These are phyloP conservation scores for Aspergillus quadricinctus DNA, from an alignment of 2,329 filamentous ascomycete genomes.

Conservation along the genomic window DNA sequence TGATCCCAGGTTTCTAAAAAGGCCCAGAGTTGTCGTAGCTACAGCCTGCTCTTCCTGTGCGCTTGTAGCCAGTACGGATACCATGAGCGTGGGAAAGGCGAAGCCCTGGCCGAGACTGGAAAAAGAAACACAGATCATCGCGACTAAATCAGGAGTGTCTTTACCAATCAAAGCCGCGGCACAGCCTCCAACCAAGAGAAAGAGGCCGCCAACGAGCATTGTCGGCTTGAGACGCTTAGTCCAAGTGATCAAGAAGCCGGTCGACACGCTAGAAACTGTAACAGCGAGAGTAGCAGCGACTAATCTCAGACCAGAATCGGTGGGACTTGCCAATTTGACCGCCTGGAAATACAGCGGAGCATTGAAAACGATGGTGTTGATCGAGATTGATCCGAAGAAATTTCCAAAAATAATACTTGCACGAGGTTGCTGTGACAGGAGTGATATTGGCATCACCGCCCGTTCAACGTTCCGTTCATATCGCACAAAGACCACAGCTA, in stretches of 20 bases:
- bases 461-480: slow-evolving; percentile 43
- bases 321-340: slow-evolving; percentile 65
- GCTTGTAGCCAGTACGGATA: slow-evolving; percentile 58
- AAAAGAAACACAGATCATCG: slow-evolving; percentile 56
- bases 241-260: slow-evolving; percentile 60
- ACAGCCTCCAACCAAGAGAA: slow-evolving; percentile 49
- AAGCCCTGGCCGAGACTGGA: slow-evolving; percentile 59
- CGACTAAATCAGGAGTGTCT: slow-evolving; percentile 49
- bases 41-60: slow-evolving; percentile 62
- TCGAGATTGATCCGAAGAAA: slow-evolving; percentile 47
- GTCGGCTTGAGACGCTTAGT: slow-evolving; percentile 59
- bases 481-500: slow-evolving; percentile 37
- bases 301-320: slow-evolving; percentile 67
- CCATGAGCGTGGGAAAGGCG: slow-evolving; percentile 60
- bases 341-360: slow-evolving; percentile 73
- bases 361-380: slow-evolving; percentile 62
- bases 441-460: slow-evolving; percentile 48
- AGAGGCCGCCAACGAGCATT: slow-evolving; percentile 48
- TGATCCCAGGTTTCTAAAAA: slow-evolving; percentile 67
- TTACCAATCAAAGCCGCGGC: slow-evolving; percentile 49
- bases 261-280: slow-evolving; percentile 52
- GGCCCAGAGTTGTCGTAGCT: slow-evolving; percentile 63
- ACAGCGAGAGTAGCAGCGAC: slow-evolving; percentile 58
- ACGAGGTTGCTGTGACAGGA: slow-evolving; percentile 45
- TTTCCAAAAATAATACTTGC: slow-evolving; percentile 50